Conservation (phyloP, 345 rosid genomes). For the Hibiscus trionum region DNA sequence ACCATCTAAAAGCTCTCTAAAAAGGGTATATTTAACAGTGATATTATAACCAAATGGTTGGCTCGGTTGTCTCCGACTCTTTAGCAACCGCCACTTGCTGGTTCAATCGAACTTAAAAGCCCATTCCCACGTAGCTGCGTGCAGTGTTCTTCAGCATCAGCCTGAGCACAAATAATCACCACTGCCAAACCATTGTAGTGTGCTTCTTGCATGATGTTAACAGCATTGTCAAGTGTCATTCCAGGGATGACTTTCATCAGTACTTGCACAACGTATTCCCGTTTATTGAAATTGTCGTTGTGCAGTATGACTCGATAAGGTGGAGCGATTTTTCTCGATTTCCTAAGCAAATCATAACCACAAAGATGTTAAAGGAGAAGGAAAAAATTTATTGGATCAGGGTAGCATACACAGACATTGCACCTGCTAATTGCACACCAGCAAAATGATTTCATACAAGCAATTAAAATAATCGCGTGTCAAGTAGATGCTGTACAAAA, state of each 20-base stretch:
- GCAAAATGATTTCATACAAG: not conserved
- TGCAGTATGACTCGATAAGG: slow-evolving; percentile 81
- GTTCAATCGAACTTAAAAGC: slow-evolving; percentile 85
- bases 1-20: slow-evolving; percentile 19
- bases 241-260: slow-evolving; percentile 95
- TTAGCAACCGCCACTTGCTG: slow-evolving; percentile 88
- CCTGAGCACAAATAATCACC: slow-evolving; percentile 86
- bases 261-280: slow-evolving; percentile 94
- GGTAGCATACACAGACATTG: not conserved
- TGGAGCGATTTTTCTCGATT: slow-evolving; percentile 72
- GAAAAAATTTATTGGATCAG: not conserved
- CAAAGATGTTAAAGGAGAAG: not conserved
- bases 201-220: slow-evolving; percentile 97
- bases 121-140: slow-evolving; percentile 92
- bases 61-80: not conserved
- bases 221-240: slow-evolving; percentile 91
- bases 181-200: slow-evolving; percentile 80
- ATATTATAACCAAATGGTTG: not conserved
- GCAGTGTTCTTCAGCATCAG: slow-evolving; percentile 92
- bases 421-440: not conserved
- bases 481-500: not conserved
- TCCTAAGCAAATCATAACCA: slow-evolving; percentile 34
- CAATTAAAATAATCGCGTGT: not conserved
- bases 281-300: slow-evolving; percentile 83
- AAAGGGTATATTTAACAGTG: slow-evolving; percentile 9